These are phyloP conservation scores for Lecanosticta acicola DNA, from an alignment of 2,329 filamentous ascomycete species.

Conservation along the genomic window DNA sequence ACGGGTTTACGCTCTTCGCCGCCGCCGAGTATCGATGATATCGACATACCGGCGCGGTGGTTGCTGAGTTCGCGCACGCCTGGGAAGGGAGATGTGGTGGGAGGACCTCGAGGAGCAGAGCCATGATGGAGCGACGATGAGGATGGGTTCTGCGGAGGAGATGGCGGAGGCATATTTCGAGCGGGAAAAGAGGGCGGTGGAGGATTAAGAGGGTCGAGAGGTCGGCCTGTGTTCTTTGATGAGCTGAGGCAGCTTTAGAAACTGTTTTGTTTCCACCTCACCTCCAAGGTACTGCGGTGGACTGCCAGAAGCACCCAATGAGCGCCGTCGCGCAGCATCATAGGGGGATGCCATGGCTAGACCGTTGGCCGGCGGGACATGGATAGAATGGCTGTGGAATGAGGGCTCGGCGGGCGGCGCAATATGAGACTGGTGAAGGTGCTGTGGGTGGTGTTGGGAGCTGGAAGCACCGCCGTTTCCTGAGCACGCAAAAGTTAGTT, in stretches of 20 bases:
- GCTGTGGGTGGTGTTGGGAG: conserved; percentile 18
- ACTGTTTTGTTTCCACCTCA: conserved; percentile 11
- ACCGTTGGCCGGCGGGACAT: conserved; percentile 22
- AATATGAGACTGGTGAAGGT: conserved; percentile 6
- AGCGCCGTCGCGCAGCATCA: conserved; percentile 40
- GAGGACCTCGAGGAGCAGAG: conserved; percentile 38
- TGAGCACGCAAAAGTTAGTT: conserved; percentile 12
- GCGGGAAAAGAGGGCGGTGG: conserved; percentile 39
- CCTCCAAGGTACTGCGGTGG: conserved; percentile 29
- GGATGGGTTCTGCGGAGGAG: conserved; percentile 43
- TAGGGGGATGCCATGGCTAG: conserved; percentile 38
- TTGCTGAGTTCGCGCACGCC: conserved; percentile 51
- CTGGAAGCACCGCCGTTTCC: conserved; percentile 27
- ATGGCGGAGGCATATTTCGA: conserved; percentile 47
- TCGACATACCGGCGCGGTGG: conserved; percentile 63
- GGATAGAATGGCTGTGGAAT: conserved; percentile 18
- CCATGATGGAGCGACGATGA: conserved; percentile 32
- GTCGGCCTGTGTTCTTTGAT: conserved; percentile 2
- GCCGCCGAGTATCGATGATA: conserved; percentile 63
- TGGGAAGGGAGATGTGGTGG: conserved; percentile 42
- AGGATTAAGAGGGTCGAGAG: conserved; percentile 26
- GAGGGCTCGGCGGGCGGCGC: conserved; percentile 16
- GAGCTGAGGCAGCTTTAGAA: neutral
- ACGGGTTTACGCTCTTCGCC: conserved; percentile 25
- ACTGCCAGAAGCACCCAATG: conserved; percentile 37